Evolutionary conservation across 352 stramenopile genomes (phyloP), one percentile per base, ranked within the genome.

Genomic region (Phytophthora hybrid): DNA sequence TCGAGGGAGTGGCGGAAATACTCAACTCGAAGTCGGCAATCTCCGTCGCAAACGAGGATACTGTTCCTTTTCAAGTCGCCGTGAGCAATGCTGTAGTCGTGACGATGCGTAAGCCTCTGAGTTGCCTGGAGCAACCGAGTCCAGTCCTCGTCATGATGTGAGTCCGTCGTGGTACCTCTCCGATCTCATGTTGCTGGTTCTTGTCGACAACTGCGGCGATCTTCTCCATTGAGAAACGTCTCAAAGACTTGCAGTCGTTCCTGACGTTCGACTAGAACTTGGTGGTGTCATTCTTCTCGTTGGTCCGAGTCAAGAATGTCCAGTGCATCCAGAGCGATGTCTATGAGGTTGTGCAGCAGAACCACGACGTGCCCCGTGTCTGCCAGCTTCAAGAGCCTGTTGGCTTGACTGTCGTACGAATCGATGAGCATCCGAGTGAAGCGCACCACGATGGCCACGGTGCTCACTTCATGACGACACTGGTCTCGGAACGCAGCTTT

Each of bases 1-100:
- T 19, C 39, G 18, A 49, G 16, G 41, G 41, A 21, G 41, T 49
- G 11, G 14, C 41, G 19, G 54, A 21, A 41, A 54, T 54, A 16
- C 57, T 63, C 57, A 63, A 14, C 39, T 39, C 57, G 32, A 63
- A 63, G 41, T 63, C 57, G 14, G 57, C 57, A 23, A 63, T 21
- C 57, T 63, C n/a, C 37, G 13, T 52, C 37, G 39, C 56, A 63
- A 52, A 63, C 56, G 11, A 63, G 56, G n/a, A 63, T 63, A 19
- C 52, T 63, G 29, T 63, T 52, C 19, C 56, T 34, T 23, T 63
- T 63, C 19, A 63, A 21, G 21, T 63, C 56, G 16, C 34, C 56
- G 19, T 63, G 56, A 1, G 52, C 56, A 26, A 63, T 63, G 19
- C n/a, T 39, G 23, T 41, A 16, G 14, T 63, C 39, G 39, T 63